phyloP scores from a whole-genome alignment of 176 grass and related monocot genomes.

The Rhynchospora tenuis region DNA sequence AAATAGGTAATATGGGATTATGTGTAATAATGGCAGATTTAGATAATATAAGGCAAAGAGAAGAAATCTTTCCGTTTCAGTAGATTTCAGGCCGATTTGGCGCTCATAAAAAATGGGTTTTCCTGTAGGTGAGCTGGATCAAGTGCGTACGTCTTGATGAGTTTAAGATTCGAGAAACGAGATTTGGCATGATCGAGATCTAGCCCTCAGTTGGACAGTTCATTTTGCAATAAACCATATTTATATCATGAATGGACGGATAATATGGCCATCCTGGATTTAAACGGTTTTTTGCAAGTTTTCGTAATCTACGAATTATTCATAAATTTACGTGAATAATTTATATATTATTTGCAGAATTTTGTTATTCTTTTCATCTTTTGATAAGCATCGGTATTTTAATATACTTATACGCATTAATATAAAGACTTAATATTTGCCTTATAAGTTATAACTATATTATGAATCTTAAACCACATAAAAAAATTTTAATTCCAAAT shows the following conservation, averaged over 20 bases:
- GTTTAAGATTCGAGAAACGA: slow-evolving; percentile 19
- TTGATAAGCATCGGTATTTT: no score
- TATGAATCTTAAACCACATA: no score
- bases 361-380: no score
- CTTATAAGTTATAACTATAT: no score
- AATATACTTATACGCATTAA: no score
- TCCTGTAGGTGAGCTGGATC: slow-evolving; percentile 3
- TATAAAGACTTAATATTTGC: no score
- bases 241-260: background rate
- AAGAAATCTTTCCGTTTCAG: slow-evolving; percentile 25
- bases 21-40: background rate
- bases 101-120: slow-evolving; percentile 18
- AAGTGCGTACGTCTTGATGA: background rate
- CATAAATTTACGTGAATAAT: no score
- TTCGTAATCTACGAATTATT: no score
- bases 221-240: background rate
- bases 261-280: no score
- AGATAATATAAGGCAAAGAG: background rate
- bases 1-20: background rate
- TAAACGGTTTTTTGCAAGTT: no score
- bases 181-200: background rate
- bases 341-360: no score
- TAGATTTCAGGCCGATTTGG: slow-evolving; percentile 19
- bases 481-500: no score
- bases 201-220: background rate